Evolutionary conservation across 2,329 filamentous ascomycete species (phyloP).

Genomic region (Nemania sp.): DNA sequence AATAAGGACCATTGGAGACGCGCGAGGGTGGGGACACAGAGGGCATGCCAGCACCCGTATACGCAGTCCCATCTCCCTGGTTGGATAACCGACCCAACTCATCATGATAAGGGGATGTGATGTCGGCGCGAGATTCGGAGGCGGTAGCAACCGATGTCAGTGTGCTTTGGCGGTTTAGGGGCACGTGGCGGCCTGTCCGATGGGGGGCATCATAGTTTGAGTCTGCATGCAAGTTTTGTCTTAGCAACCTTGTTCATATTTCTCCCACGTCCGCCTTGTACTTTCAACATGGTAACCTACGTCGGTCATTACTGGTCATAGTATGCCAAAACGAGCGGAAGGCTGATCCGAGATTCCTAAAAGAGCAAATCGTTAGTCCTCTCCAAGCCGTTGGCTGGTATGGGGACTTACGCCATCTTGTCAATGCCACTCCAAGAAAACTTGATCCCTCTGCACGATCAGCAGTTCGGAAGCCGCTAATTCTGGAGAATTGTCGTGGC

Average conservation of each 20-base stretch:
- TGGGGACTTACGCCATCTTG: conserved; percentile 38
- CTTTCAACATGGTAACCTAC: conserved; percentile 49
- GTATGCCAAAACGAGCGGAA: conserved; percentile 96
- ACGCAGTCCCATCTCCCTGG: conserved; percentile 62
- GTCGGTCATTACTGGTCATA: conserved; percentile 73
- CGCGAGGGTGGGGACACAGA: conserved; percentile 50
- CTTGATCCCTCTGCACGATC: background rate
- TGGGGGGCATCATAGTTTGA: conserved; percentile 93
- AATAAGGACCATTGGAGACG: conserved; percentile 75
- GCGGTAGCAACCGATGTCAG: conserved; percentile 89
- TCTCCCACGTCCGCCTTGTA: background rate
- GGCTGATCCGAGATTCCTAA: conserved; percentile 65
- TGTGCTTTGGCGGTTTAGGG: conserved; percentile 78
- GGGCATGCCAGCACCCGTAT: conserved; percentile 57
- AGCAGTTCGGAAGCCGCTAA: background rate
- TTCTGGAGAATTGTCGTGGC: background rate
- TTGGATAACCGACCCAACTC: conserved; percentile 62
- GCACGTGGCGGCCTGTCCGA: conserved; percentile 86
- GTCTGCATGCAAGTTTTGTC: conserved; percentile 64
- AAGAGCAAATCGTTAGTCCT: conserved; percentile 26
- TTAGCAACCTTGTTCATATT: conserved; percentile 25
- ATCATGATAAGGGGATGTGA: conserved; percentile 78
- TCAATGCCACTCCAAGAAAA: background rate
- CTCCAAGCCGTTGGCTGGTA: conserved; percentile 14
- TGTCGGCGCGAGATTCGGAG: conserved; percentile 83